These are phyloP conservation scores for Pestalotiopsis sp. DNA, from an alignment of 2,329 filamentous ascomycete species.

Conservation along the genomic window DNA sequence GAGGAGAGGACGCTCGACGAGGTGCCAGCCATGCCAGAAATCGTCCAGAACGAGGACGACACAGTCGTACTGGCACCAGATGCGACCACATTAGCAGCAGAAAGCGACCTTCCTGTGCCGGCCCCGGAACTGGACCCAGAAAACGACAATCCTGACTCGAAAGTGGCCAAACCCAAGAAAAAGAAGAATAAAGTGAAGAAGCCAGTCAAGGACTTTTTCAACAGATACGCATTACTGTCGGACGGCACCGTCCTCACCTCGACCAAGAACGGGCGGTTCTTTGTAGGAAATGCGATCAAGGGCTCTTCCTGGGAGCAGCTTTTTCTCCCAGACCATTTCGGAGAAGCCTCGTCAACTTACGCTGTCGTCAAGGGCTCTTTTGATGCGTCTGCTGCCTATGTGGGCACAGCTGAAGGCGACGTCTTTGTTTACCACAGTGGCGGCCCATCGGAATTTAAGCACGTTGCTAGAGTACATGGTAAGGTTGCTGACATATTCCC, in stretches of 20 bases:
- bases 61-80: neutral
- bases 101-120: neutral
- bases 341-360: constrained; percentile 46
- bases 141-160: neutral
- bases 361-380: constrained; percentile 47
- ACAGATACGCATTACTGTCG: constrained; percentile 66
- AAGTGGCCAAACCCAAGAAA: constrained; percentile 4
- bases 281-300: constrained; percentile 44
- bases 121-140: neutral
- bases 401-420: constrained; percentile 53
- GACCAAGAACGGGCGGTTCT: constrained; percentile 63
- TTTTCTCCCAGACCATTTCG: constrained; percentile 33
- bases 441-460: constrained; percentile 27
- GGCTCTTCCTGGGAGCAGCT: constrained; percentile 47
- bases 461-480: constrained; percentile 43
- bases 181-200: constrained; percentile 32
- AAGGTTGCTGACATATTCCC: constrained; percentile 56
- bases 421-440: constrained; percentile 46
- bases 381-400: constrained; percentile 39
- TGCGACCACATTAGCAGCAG: no score
- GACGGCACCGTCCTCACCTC: constrained; percentile 55
- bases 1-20: constrained; percentile 2
- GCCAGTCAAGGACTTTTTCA: constrained; percentile 49
- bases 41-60: neutral
- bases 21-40: neutral